Conservation (phyloP, 208 protist species). For the Trypanosoma caninum region DNA sequence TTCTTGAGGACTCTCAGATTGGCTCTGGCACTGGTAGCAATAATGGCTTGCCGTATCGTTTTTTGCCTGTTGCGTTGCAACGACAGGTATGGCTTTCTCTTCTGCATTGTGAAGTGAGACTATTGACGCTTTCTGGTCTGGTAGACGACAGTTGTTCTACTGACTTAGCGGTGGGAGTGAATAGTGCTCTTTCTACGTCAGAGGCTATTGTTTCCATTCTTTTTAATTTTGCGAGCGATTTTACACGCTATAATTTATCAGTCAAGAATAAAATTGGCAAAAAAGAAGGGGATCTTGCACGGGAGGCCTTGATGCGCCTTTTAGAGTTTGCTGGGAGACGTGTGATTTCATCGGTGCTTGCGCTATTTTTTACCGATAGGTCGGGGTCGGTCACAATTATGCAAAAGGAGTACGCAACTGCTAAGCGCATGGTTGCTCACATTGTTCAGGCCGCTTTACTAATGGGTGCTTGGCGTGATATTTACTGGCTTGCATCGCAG, state of each 20-base stretch:
- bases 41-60: not conserved
- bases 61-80: not conserved
- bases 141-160: not conserved
- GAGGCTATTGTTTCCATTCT: slow-evolving; percentile 1
- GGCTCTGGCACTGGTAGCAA: not conserved
- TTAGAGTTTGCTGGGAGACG: slow-evolving; percentile 10
- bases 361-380: not conserved
- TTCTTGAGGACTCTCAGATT: not conserved
- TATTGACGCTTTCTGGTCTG: slow-evolving; percentile 14
- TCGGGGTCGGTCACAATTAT: not conserved
- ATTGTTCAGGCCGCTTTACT: slow-evolving; percentile 23
- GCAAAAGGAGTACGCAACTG: not conserved
- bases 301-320: slow-evolving; percentile 7
- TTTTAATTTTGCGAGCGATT: slow-evolving; percentile 4
- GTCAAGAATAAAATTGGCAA: not conserved
- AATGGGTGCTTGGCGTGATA: slow-evolving; percentile 28
- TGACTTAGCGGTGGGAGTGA: not conserved
- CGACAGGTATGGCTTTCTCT: not conserved
- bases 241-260: not conserved
- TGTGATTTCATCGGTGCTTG: not conserved
- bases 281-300: not conserved
- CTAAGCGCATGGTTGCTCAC: not conserved
- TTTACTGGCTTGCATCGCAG: slow-evolving; percentile 24
- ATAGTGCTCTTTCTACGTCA: not conserved
- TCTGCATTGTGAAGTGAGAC: not conserved